phyloP scores from a whole-genome alignment of 345 rosid genomes.

The Rhodamnia argentea region DNA sequence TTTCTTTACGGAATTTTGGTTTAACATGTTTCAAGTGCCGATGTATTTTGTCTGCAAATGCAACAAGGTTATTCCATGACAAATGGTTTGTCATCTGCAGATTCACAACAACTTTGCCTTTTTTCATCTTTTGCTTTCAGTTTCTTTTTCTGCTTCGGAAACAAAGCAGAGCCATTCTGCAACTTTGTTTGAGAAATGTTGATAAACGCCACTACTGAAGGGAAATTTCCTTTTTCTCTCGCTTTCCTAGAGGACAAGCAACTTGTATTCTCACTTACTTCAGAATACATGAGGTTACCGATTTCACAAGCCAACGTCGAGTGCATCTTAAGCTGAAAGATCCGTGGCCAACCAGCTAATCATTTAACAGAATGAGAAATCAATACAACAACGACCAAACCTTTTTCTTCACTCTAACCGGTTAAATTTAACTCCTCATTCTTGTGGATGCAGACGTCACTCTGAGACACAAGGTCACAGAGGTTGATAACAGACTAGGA shows the following conservation, averaged over 20 bases:
- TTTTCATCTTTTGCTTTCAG: neutral
- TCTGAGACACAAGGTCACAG: conserved; percentile 53
- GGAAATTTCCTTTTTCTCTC: neutral
- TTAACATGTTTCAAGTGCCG: neutral
- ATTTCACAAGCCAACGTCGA: neutral
- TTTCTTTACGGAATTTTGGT: neutral
- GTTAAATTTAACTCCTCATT: neutral
- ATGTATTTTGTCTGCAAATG: neutral
- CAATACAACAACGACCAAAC: neutral
- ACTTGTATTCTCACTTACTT: neutral
- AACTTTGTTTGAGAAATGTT: neutral
- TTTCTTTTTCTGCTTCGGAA: neutral
- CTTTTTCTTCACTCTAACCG: neutral
- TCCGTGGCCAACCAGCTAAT: neutral
- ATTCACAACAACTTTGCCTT: neutral
- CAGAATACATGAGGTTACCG: neutral
- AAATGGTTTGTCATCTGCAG: neutral
- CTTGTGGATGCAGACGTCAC: conserved; percentile 21
- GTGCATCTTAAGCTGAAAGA: neutral
- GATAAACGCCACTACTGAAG: conserved; percentile 4
- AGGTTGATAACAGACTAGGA: conserved; percentile 54
- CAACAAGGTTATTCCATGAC: neutral
- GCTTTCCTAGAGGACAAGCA: neutral
- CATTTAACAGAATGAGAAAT: neutral
- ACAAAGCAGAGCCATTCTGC: neutral